Percentiles rank a stretch among this genome's conserved stretches.
Conservation (phyloP, 2,329 filamentous ascomycete genomes). For the Alternaria angustiovoidea region DNA sequence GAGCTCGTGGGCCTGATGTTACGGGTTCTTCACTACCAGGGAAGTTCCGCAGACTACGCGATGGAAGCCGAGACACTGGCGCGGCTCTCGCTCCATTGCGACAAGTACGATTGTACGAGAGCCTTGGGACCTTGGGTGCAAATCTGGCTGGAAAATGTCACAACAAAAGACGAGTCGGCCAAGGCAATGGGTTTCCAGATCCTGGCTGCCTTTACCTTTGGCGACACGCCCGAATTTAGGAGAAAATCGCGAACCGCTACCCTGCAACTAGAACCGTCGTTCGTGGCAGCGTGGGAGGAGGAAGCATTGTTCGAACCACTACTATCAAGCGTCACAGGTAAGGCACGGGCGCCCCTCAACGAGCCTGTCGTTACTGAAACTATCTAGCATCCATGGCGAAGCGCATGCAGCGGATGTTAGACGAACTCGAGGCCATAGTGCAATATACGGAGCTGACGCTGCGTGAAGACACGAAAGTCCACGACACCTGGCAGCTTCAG, state of each 20-base stretch:
- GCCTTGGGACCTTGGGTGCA: constrained; percentile 14
- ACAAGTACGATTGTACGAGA: constrained; percentile 3
- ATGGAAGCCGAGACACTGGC: constrained; percentile 12
- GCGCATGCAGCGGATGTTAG: neutral
- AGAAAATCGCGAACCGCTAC: constrained; percentile 1
- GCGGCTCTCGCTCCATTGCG: too few relatives aligned
- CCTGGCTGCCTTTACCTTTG: constrained; percentile 17
- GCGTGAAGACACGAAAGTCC: neutral
- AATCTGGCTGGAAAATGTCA: constrained; percentile 11
- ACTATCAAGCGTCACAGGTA: neutral
- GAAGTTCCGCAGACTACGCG: neutral
- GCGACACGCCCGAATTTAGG: constrained; percentile 2
- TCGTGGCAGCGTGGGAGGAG: neutral
- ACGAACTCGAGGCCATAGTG: neutral
- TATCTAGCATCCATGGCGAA: neutral
- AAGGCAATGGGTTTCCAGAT: constrained; percentile 10
- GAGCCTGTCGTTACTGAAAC: neutral
- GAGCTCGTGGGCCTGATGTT: constrained; percentile 11
- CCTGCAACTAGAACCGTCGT: neutral
- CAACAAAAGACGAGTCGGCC: neutral
- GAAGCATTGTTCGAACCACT: neutral
- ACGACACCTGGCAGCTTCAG: neutral
- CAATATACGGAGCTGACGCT: neutral
- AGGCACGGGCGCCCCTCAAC: neutral
- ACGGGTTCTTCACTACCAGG: constrained; percentile 11